Base-by-base conservation (phyloP, 208 protist genomes). In the Crithidia mellificae region DNA sequence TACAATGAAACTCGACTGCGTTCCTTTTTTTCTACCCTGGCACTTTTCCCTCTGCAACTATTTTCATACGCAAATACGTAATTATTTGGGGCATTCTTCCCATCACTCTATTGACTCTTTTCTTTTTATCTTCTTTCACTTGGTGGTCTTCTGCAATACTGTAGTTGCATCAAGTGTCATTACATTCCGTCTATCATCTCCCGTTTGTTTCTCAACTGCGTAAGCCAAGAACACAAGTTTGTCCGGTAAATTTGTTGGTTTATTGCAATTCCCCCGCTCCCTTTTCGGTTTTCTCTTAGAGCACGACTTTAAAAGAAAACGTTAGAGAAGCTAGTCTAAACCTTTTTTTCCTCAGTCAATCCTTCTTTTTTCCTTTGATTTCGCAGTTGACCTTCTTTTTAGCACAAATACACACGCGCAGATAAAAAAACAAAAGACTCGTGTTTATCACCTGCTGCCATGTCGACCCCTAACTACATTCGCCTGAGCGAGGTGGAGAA, bases 401-500 rank as follows among this genome's bases (percentile, higher is more conserved):
- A 46, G 8, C 17, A 20, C 41, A 46, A 46, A 20, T 17, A n/a
- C 41, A 12, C n/a, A n/a, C n/a, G n/a, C n/a, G n/a, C n/a, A n/a
- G n/a, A n/a, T n/a, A n/a, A n/a, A n/a, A n/a, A n/a, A n/a, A n/a
- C n/a, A n/a, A n/a, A n/a, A n/a, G n/a, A n/a, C n/a, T n/a, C n/a
- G n/a, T n/a, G 8, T 17, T n/a, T 46, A 6, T 39, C 24, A 19
- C 14, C 15, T 34, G 8, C 22, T 11, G 38, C 24, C 34, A 76
- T 69, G 56, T 20, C 52, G 19, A 38, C 29, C 19, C 47, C 65
- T 4, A 81, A 88, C 39, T 68, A 69, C 32, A 83, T 90, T 56
- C 77, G 68, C 25, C 38, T 85, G 39, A 78, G 59, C 14, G 92
- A 97, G 72, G 71, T 96, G 44, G 61, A 46, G 55, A 78, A 85